Evolutionary conservation across 2,329 filamentous ascomycete species (phyloP).

Genomic region (Albophoma yamanashiensis): DNA sequence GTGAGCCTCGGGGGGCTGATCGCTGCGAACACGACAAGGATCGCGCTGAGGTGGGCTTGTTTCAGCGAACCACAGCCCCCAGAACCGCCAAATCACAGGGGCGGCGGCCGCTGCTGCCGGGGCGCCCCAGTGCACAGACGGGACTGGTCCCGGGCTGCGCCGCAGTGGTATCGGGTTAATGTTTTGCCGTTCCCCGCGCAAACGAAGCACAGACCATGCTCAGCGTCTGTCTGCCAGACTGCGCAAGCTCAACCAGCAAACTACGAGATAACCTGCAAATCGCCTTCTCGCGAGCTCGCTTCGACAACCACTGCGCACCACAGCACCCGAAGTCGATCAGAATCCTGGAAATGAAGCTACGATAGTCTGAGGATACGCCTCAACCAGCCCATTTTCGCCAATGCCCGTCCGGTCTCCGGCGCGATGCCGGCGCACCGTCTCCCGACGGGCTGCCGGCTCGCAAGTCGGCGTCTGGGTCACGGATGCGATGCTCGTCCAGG

Average conservation of each 20-base stretch:
- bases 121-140: neutral
- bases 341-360: neutral
- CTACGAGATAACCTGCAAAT: neutral
- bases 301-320: neutral
- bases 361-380: neutral
- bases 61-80: neutral
- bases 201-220: neutral
- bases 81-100: neutral
- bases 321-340: neutral
- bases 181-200: neutral
- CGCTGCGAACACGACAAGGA: neutral
- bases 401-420: slow-evolving; percentile 20
- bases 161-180: neutral
- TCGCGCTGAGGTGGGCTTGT: neutral
- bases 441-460: slow-evolving; percentile 8
- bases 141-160: neutral
- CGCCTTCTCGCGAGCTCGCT: neutral
- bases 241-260: neutral
- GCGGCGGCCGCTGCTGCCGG: neutral
- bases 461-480: slow-evolving; percentile 19
- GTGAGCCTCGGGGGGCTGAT: neutral
- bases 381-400: slow-evolving; percentile 1
- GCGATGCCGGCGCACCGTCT: slow-evolving; percentile 13
- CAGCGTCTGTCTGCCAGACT: neutral
- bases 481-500: slow-evolving; percentile 19